phyloP scores from a whole-genome alignment of 768 basidiomycete genomes.

The Guyanaporus albipodus region DNA sequence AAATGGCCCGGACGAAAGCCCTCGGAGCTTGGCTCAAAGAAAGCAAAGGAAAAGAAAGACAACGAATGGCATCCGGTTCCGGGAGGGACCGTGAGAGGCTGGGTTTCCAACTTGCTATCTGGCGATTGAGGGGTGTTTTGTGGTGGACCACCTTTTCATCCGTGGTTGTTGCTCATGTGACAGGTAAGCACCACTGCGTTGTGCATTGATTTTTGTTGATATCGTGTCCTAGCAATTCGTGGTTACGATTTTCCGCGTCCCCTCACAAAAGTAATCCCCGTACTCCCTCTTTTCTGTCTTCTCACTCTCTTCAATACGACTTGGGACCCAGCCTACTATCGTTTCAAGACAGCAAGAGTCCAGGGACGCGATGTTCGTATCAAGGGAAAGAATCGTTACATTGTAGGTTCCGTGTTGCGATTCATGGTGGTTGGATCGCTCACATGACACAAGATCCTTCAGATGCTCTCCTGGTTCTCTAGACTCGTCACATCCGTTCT shows the following conservation, averaged over 20 bases:
- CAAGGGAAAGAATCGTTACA: slow-evolving; percentile 59
- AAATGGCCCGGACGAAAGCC: slow-evolving; percentile 77
- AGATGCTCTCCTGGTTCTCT: slow-evolving; percentile 55
- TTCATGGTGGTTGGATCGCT: background rate
- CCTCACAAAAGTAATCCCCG: slow-evolving; percentile 30
- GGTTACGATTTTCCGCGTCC: slow-evolving; percentile 18
- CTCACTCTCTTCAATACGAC: slow-evolving; percentile 72
- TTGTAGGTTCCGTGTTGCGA: slow-evolving; percentile 39
- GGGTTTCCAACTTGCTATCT: slow-evolving; percentile 51
- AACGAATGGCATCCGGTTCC: slow-evolving; percentile 43
- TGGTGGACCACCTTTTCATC: slow-evolving; percentile 52
- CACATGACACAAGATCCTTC: slow-evolving; percentile 45
- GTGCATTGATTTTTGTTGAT: slow-evolving; percentile 1
- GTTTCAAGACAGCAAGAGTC: slow-evolving; percentile 51
- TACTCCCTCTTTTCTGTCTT: slow-evolving; percentile 47
- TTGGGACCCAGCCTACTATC: slow-evolving; percentile 83
- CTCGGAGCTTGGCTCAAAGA: slow-evolving; percentile 67
- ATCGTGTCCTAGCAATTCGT: slow-evolving; percentile 16
- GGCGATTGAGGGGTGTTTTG: slow-evolving; percentile 66
- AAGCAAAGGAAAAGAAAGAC: slow-evolving; percentile 61
- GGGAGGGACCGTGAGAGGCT: slow-evolving; percentile 41
- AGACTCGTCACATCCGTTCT: slow-evolving; percentile 50
- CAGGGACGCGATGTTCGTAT: slow-evolving; percentile 73
- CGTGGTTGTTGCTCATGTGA: slow-evolving; percentile 40
- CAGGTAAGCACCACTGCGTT: slow-evolving; percentile 38